Conservation (phyloP, 352 stramenopile species). For the Pythium sp. region DNA sequence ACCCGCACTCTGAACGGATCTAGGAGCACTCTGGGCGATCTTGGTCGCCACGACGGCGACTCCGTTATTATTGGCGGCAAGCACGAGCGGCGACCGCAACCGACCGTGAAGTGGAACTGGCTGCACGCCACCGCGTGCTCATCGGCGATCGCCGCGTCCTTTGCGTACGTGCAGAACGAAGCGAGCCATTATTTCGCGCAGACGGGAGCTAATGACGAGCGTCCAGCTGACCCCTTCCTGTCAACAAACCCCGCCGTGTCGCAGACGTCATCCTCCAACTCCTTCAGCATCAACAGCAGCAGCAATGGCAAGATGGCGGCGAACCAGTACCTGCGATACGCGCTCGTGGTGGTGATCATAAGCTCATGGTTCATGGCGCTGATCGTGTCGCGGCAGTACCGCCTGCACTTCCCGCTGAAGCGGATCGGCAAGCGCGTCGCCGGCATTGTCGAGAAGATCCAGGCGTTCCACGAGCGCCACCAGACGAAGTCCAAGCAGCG, state of each 20-base stretch:
- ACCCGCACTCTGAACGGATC: neutral
- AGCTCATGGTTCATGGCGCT: conserved; percentile 42
- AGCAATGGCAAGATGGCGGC: neutral
- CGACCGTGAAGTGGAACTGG: conserved; percentile 64
- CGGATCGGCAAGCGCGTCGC: conserved; percentile 25
- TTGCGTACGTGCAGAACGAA: conserved; percentile 67
- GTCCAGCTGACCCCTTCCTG: neutral
- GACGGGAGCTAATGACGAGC: neutral
- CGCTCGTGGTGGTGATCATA: conserved; percentile 40
- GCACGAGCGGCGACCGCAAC: conserved; percentile 5
- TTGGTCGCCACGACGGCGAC: neutral
- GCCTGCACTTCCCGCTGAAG: conserved; percentile 47
- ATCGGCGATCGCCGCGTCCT: conserved; percentile 58
- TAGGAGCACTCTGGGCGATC: neutral
- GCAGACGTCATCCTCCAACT: conserved; percentile 6
- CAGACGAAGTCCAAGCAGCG: conserved; percentile 9
- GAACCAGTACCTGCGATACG: conserved; percentile 29
- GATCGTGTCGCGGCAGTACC: conserved; percentile 42
- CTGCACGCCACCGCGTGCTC: conserved; percentile 68
- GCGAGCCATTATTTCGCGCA: conserved; percentile 37
- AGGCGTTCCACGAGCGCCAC: conserved; percentile 12
- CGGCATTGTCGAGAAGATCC: conserved; percentile 24
- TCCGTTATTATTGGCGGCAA: neutral
- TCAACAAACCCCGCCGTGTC: conserved; percentile 3
- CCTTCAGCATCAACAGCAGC: neutral